A percentile compares a stretch with the other conserved stretches of the same genome.
phyloP scores from a whole-genome alignment of 73 alveolate species.

The Paramecium octaurelia region DNA sequence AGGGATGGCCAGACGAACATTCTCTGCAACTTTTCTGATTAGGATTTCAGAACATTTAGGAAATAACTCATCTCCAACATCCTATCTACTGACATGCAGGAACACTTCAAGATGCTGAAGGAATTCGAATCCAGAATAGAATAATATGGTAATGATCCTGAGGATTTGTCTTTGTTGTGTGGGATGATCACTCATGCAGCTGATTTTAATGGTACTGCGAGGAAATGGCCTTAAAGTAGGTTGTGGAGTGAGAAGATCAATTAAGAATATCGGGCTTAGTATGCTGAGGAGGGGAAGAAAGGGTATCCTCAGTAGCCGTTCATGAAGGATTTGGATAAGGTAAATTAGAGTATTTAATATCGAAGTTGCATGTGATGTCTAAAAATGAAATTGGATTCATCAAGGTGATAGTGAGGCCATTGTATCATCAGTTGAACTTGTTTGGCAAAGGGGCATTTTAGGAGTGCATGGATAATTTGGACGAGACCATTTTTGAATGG shows the following conservation, averaged over 20 bases:
- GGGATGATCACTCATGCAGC: slow-evolving; percentile 62
- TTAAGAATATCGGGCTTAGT: slow-evolving; percentile 27
- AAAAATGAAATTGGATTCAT: slow-evolving; percentile 59
- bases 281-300: slow-evolving; percentile 61
- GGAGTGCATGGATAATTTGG: slow-evolving; percentile 33
- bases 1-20: slow-evolving; percentile 47
- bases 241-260: slow-evolving; percentile 55
- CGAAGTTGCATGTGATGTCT: slow-evolving; percentile 51
- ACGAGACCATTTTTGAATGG: slow-evolving; percentile 58
- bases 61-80: slow-evolving; percentile 34
- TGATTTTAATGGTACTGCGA: slow-evolving; percentile 59
- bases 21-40: slow-evolving; percentile 18
- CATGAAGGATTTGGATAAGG: slow-evolving; percentile 58
- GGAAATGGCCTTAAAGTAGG: slow-evolving; percentile 54
- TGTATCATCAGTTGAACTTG: slow-evolving; percentile 7
- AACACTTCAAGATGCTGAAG: slow-evolving; percentile 44
- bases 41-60: slow-evolving; percentile 37
- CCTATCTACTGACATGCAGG: slow-evolving; percentile 45
- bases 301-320: slow-evolving; percentile 46
- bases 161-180: slow-evolving; percentile 32
- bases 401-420: slow-evolving; percentile 53
- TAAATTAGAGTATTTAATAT: not conserved
- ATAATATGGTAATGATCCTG: slow-evolving; percentile 29
- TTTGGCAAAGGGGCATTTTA: slow-evolving; percentile 20
- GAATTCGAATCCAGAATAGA: slow-evolving; percentile 53